A percentile compares a stretch with the other conserved stretches of the same genome.
phyloP scores from a whole-genome alignment of 1,284 basidiomycete species.

The Puccinia coronata region DNA sequence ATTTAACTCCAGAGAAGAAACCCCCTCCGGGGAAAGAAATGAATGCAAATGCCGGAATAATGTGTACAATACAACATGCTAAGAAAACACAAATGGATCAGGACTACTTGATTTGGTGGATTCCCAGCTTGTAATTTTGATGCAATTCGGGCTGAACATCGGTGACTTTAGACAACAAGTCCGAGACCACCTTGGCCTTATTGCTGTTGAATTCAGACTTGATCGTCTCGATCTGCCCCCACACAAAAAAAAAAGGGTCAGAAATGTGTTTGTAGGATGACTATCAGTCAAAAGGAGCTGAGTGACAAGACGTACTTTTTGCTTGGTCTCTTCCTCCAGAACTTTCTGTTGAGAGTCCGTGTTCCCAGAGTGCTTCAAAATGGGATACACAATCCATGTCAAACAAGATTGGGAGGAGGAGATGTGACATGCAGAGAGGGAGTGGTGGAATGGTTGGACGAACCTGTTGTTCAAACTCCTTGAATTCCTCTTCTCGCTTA shows the following conservation, averaged over 20 bases:
- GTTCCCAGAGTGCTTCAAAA: slow-evolving; percentile 40
- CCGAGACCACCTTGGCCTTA: slow-evolving; percentile 30
- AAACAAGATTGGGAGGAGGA: not conserved
- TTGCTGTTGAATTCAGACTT: slow-evolving; percentile 39
- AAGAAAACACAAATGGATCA: not conserved
- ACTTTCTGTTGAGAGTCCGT: slow-evolving; percentile 41
- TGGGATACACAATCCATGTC: not conserved
- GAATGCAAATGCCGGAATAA: not conserved
- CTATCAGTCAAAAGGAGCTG: not conserved
- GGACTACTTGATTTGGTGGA: not conserved
- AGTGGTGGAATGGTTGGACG: not conserved
- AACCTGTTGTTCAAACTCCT: slow-evolving; percentile 35
- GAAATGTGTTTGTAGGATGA: not conserved
- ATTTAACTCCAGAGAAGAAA: too few species aligned
- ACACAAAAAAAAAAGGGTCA: not conserved
- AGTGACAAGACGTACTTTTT: not conserved
- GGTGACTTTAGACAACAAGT: slow-evolving; percentile 36
- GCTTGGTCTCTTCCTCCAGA: slow-evolving; percentile 23
- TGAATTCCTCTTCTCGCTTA: slow-evolving; percentile 46
- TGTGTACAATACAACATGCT: slow-evolving; percentile 12
- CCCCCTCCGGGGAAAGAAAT: not conserved
- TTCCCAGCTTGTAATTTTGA: slow-evolving; percentile 39
- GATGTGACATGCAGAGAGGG: too few species aligned
- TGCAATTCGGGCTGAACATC: slow-evolving; percentile 45
- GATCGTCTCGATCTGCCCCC: slow-evolving; percentile 39